Evolutionary conservation across 345 rosid genomes (phyloP).

Genomic region (Gossypium herbaceum): DNA sequence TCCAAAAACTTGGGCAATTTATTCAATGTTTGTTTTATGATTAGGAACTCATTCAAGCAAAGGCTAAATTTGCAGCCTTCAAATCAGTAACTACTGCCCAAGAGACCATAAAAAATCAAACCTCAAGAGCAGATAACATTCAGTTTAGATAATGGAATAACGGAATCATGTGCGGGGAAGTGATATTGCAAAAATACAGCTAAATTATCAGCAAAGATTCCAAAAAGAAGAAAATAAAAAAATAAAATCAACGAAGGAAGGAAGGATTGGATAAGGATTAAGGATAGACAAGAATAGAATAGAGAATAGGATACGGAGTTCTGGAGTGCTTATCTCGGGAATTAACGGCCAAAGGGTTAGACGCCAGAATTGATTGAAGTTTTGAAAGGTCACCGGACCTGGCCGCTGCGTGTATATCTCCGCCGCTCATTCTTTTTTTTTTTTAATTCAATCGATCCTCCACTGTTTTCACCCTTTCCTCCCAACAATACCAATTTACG

Average conservation of each 20-base stretch:
- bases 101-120: neutral
- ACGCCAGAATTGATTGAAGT: constrained; percentile 49
- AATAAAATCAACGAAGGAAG: neutral
- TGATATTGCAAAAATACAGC: neutral
- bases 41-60: neutral
- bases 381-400: constrained; percentile 79
- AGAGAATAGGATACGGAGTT: constrained; percentile 79
- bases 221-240: neutral
- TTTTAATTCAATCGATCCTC: neutral
- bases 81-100: neutral
- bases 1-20: neutral
- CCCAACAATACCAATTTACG: neutral
- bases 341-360: constrained; percentile 67
- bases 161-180: no score
- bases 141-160: neutral
- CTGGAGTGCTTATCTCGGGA: constrained; percentile 95
- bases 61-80: neutral
- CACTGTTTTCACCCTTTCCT: neutral
- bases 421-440: constrained; percentile 9
- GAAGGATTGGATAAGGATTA: constrained; percentile 35
- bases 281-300: constrained; percentile 37
- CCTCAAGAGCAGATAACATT: neutral
- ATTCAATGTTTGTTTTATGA: neutral
- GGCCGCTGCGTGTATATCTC: constrained; percentile 74
- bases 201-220: neutral